Evolutionary conservation across 176 grass and related monocot genomes (phyloP), one percentile per base, ranked within the genome.

Genomic region (Typha latifolia): DNA sequence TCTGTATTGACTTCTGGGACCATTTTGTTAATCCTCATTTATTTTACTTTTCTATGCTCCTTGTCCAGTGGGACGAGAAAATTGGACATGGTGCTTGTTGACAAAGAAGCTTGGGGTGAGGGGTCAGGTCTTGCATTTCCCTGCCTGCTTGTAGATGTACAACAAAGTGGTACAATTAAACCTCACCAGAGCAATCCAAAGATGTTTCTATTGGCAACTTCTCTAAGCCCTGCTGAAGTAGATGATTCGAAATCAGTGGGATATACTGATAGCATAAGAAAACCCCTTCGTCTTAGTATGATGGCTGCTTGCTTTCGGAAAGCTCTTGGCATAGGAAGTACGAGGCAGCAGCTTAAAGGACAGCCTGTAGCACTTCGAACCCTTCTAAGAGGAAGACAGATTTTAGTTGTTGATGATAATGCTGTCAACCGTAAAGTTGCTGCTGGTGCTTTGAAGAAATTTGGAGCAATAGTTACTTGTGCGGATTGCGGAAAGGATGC

Each of bases 351-450:
- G 20, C 73, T 2, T 18, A 81, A 69, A 74, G 81, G 78, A 49
- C 64, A 87, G 48, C 72, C 69, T 29, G 61, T 74, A 55, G 79
- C 78, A 82, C 84, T 88, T 79, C 75, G 23, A 80, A 88, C 79
- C 61, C 76, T 89, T 62, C 62, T 89, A 24, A 72, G 61, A 69
- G 89, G 76, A 22, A 88, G 88, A 70, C 71, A 75, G 29, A 93
- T 93, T 68, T 48, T 93, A 67, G 85, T 88, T 64, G 89, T 93
- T 15, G 89, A 93, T 80, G 89, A 93, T 79, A 88, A 88, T 88
- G 75, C 76, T 29, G 78, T 93, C 29, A 93, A 93, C 71, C 69
- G 76, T 62, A 88, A 75, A 69, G 89, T 93, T 80, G 89, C 89
- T 67, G 75, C 72, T 63, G 76, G 79, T 53, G 82, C 76, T 77